Conservation (phyloP, 2,329 filamentous ascomycete species). For the Berkeleyomyces rouxiae region DNA sequence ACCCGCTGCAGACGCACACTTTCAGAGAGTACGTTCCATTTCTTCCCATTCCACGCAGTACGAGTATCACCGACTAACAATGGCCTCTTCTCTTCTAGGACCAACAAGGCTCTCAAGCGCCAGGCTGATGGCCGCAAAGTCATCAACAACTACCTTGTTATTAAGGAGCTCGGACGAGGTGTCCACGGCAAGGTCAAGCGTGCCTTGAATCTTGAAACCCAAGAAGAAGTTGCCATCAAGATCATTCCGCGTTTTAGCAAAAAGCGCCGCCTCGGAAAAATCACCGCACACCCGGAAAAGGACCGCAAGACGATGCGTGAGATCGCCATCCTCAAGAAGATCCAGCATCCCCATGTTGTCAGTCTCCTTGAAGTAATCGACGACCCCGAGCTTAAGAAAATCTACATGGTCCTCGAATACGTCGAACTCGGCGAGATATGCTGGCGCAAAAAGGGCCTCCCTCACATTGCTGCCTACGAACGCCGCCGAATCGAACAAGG, state of each 20-base stretch:
- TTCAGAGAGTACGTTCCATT: slow-evolving; percentile 52
- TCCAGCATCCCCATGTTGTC: slow-evolving; percentile 91
- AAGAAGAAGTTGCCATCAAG: slow-evolving; percentile 84
- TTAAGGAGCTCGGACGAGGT: slow-evolving; percentile 87
- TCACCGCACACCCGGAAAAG: slow-evolving; percentile 42
- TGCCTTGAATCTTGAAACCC: slow-evolving; percentile 60
- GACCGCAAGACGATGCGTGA: slow-evolving; percentile 76
- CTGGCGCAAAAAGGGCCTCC: slow-evolving; percentile 79
- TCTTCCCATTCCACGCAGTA: not conserved
- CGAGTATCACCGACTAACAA: not conserved
- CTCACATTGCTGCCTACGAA: slow-evolving; percentile 69
- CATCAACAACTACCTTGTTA: slow-evolving; percentile 95
- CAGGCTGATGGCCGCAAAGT: slow-evolving; percentile 79
- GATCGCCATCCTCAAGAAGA: slow-evolving; percentile 96
- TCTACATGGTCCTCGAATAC: slow-evolving; percentile 94
- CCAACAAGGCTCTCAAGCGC: slow-evolving; percentile 79
- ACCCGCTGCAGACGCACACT: slow-evolving; percentile 54
- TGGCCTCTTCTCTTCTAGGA: slow-evolving; percentile 30
- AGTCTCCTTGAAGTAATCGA: slow-evolving; percentile 93
- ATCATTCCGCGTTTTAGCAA: slow-evolving; percentile 95
- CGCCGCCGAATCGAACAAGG: slow-evolving; percentile 64
- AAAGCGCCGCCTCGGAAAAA: slow-evolving; percentile 75
- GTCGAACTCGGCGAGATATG: slow-evolving; percentile 87
- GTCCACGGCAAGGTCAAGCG: slow-evolving; percentile 97
- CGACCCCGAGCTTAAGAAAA: slow-evolving; percentile 89